Conservation (phyloP, 1,284 basidiomycete genomes). For the Nidula niveotomentosa region DNA sequence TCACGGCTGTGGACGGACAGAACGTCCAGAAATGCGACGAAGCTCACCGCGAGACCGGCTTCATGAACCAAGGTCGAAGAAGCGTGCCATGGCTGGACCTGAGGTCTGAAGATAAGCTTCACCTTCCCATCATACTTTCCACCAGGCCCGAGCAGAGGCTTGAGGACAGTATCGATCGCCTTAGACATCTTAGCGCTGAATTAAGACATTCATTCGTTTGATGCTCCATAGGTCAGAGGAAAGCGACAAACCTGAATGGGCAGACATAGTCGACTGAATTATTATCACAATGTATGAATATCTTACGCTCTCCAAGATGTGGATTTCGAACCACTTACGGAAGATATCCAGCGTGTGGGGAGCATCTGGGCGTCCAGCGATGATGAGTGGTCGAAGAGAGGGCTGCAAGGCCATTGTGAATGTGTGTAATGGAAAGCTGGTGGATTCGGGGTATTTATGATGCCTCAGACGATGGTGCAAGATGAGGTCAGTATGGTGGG, state of each 20-base stretch:
- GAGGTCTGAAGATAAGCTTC: conserved; percentile 77
- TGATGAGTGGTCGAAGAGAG: conserved; percentile 68
- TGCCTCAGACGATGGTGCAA: no score
- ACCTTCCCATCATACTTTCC: conserved; percentile 79
- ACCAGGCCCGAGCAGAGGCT: conserved; percentile 55
- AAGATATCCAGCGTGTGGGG: conserved; percentile 88
- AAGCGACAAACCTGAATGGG: conserved; percentile 63
- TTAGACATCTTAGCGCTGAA: conserved; percentile 60
- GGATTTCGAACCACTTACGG: conserved; percentile 40
- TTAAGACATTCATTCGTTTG: no score
- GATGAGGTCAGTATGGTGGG: no score
- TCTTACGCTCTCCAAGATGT: neutral
- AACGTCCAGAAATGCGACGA: neutral
- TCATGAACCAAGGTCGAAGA: conserved; percentile 79
- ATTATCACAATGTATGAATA: neutral
- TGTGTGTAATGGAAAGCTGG: no score
- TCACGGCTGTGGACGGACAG: no score
- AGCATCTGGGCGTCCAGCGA: conserved; percentile 65
- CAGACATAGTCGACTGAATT: conserved; percentile 82
- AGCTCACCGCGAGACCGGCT: conserved; percentile 74
- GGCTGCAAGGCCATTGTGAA: conserved; percentile 89
- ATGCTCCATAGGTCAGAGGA: neutral
- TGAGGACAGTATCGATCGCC: conserved; percentile 60
- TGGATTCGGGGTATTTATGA: no score
- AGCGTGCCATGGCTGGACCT: conserved; percentile 86